A percentile compares a stretch with the other conserved stretches of the same genome.
Conservation (phyloP, 192 early-diverging fungal species). For the Coemansia sp. region DNA sequence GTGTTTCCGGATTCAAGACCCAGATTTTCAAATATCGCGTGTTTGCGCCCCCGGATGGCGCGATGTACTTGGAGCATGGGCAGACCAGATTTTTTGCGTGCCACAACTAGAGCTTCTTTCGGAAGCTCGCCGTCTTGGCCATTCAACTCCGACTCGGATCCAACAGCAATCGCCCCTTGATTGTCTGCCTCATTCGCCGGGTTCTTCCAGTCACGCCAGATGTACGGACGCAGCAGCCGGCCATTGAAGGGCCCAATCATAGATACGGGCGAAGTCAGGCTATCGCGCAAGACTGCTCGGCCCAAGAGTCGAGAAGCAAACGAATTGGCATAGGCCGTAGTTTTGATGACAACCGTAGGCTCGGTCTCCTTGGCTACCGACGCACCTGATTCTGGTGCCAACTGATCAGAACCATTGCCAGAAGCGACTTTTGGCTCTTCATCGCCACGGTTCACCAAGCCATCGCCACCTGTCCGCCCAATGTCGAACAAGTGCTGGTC, state of each 20-base stretch:
- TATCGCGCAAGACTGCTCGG: constrained; percentile 53
- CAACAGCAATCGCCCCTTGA: constrained; percentile 50
- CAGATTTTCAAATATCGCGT: constrained; percentile 22
- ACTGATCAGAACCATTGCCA: neutral
- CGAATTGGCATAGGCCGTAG: constrained; percentile 67
- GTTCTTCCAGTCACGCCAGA: constrained; percentile 70
- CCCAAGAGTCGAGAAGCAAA: constrained; percentile 78
- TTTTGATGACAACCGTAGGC: constrained; percentile 1
- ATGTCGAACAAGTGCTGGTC: constrained; percentile 33
- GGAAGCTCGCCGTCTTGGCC: neutral
- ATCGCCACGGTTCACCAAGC: neutral
- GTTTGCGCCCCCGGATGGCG: constrained; percentile 36
- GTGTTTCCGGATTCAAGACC: neutral
- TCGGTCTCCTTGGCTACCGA: neutral
- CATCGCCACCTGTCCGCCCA: neutral
- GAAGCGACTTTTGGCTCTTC: neutral
- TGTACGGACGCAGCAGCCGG: constrained; percentile 75
- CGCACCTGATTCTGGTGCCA: neutral
- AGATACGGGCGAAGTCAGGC: constrained; percentile 58
- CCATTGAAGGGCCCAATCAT: constrained; percentile 72
- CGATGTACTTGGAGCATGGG: constrained; percentile 31
- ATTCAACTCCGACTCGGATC: neutral
- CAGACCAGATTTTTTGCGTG: constrained; percentile 2
- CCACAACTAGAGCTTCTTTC: neutral
- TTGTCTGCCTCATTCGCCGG: constrained; percentile 2